Evolutionary conservation across 768 basidiomycete genomes (phyloP), one percentile per base, ranked within the genome.

Genomic region (Suillus sp.): DNA sequence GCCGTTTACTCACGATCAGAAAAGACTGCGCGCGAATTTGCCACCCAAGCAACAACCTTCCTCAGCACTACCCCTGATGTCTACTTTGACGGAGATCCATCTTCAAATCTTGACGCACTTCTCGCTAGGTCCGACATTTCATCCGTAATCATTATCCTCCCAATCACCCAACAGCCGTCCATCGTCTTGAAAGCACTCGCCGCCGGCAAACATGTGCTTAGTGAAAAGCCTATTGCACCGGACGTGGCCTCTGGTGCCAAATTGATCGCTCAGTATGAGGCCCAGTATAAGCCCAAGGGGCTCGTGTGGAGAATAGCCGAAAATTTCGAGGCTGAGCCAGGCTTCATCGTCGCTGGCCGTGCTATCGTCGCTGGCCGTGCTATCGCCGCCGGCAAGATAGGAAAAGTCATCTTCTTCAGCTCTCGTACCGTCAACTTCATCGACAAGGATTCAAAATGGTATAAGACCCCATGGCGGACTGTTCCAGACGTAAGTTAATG

Each of bases 151-250:
- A 78, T 95, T 59, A 87, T 84, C 6, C 79, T 96, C 13, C 93
- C 93, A 0, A 95, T 96, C 71, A 83, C 86, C 0, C 68, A 81
- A 4, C 93, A 94, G 73, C 92, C 93, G 2, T 74, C 77, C 20
- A 78, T 95, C 63, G 78, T 96, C 61, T 74, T 84, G 62, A 84
- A 83, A 69, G 83, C 85, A 0, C 77, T 90, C 42, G 83, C 79
- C 1, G 90, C 91, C 3, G 91, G 93, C 32, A 96, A 96, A 77
- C 91, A 95, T 71, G 92, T 96, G 56, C 72, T 95, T 64, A 90
- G 89, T 74, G 94, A 96, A 80, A 96, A 96, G 71, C 95, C 95
- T 7, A 82, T 95, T 16, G 92, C 87, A 3, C 80, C 87, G 47
- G 88, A 90, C 68, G 85, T 94, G 51, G 80, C 81, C 34, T 76